phyloP scores from a whole-genome alignment of 1,284 basidiomycete species.

The Cutaneotrichosporon mucoides region DNA sequence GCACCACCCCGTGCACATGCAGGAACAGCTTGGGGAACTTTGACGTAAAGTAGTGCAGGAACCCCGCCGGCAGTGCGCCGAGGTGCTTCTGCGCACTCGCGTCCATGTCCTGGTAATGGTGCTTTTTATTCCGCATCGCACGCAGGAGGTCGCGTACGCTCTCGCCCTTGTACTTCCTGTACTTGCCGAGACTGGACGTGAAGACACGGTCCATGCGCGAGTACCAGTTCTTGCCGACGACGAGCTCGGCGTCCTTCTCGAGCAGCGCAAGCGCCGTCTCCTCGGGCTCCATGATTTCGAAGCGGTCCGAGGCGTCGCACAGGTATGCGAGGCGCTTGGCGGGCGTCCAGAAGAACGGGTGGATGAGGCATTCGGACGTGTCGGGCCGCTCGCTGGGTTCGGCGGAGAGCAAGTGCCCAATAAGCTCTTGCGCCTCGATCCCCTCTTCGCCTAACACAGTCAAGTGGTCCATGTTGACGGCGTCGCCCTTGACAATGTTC shows the following conservation, averaged over 20 bases:
- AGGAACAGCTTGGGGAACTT: constrained; percentile 88
- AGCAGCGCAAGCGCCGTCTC: constrained; percentile 70
- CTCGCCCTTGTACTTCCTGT: constrained; percentile 87
- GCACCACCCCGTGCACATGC: constrained; percentile 80
- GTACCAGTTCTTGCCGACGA: constrained; percentile 86
- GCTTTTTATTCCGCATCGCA: constrained; percentile 97
- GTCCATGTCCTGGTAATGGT: constrained; percentile 88
- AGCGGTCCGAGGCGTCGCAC: constrained; percentile 93
- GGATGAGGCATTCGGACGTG: constrained; percentile 75
- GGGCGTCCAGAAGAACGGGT: constrained; percentile 96
- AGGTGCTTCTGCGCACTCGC: constrained; percentile 81
- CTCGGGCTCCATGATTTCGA: constrained; percentile 94
- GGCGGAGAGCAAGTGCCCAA: constrained; percentile 67
- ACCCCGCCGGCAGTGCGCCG: constrained; percentile 86
- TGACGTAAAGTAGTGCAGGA: constrained; percentile 84
- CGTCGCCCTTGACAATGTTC: constrained; percentile 79
- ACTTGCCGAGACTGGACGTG: constrained; percentile 92
- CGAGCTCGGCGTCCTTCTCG: constrained; percentile 62
- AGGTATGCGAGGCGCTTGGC: constrained; percentile 82
- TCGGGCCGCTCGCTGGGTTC: constrained; percentile 77
- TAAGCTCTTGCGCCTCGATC: constrained; percentile 74
- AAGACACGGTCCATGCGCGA: constrained; percentile 79
- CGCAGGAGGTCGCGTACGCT: constrained; percentile 88
- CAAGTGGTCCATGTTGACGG: constrained; percentile 61
- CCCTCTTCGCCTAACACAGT: constrained; percentile 86